Base-by-base conservation (phyloP, 805 yeast species). In the Candida loeiensis region DNA sequence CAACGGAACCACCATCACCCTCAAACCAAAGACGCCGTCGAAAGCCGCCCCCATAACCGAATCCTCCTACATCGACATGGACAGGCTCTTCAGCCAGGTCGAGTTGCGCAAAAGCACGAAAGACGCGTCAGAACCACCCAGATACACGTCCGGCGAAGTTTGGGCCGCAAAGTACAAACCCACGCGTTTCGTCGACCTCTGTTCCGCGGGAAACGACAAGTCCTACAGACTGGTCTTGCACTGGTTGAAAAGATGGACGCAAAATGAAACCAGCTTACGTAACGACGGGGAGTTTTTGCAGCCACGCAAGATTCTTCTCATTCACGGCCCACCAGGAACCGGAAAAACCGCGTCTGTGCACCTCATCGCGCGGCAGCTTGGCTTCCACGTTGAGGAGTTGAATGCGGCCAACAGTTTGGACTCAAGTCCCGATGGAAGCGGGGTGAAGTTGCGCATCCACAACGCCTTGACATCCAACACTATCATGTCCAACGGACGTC, bases 281-380 rank as follows among this genome's bases (percentile, higher is more conserved):
- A 25, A 27, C 8, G 28, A 25, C 14, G n/a, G 6, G 13, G 18
- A 28, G 13, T 14, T 14, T 28, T 15, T 18, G 11, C 4, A 45
- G 73, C 11, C 72, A 71, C 4, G 73, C 38, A 82, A 78, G 47
- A 71, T 93, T 0, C 56, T 93, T 15, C 64, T 93, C 29, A 74
- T 93, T 8, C 88, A 83, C 56, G 99, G 99, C 0, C 93, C 96
- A 0, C 89, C 96, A 0, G 99, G 99, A 2, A 72, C 84, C 13
- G 99, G 99, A 7, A 91, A 91, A 56, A 90, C 98, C 0, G 77
- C 93, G 0, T 81, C 89, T 2, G 87, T 91, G 0, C 96, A 90
- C 54, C 77, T 88, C 1, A 73, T 89, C 26, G 93, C 96, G 3
- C 73, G 71, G 34, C 95, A 86, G 47, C 75, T 85, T 28, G 95